These are phyloP conservation scores for Cercospora zeae-maydis DNA, from an alignment of 2,329 filamentous ascomycete genomes.

Conservation along the genomic window DNA sequence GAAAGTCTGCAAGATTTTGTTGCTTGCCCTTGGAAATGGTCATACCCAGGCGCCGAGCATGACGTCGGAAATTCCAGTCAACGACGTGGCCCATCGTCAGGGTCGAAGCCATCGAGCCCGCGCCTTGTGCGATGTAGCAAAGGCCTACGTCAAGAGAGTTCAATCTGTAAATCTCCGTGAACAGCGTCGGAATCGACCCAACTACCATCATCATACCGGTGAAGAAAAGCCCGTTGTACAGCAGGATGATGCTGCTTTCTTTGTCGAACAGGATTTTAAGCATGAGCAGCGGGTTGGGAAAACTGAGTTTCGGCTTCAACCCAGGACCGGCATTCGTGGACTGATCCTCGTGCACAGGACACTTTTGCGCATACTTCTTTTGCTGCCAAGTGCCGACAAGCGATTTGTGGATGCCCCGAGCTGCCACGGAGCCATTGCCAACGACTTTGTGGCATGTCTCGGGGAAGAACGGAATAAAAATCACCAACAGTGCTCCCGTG, in stretches of 20 bases:
- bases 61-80: constrained; percentile 70
- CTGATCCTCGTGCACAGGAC: constrained; percentile 11
- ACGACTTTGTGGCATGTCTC: constrained; percentile 44
- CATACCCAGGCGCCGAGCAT: constrained; percentile 60
- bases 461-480: constrained; percentile 34
- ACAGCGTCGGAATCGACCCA: constrained; percentile 45
- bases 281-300: constrained; percentile 41
- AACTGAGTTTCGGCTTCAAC: constrained; percentile 19
- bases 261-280: constrained; percentile 39
- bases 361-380: constrained; percentile 14
- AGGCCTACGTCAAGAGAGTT: constrained; percentile 27
- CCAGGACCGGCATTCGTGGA: constrained; percentile 3
- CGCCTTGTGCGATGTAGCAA: constrained; percentile 37
- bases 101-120: constrained; percentile 39
- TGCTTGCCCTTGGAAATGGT: constrained; percentile 57
- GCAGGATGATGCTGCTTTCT: constrained; percentile 23
- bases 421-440: constrained; percentile 37
- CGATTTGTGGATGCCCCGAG: constrained; percentile 29
- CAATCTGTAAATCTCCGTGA: constrained; percentile 36
- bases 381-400: constrained; percentile 29
- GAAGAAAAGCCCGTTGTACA: constrained; percentile 39
- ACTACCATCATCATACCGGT: constrained; percentile 49
- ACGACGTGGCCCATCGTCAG: constrained; percentile 54
- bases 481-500: constrained; percentile 33
- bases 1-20: constrained; percentile 51